phyloP scores from a whole-genome alignment of 164 flowering plant species.

The Akebia trifoliata region DNA sequence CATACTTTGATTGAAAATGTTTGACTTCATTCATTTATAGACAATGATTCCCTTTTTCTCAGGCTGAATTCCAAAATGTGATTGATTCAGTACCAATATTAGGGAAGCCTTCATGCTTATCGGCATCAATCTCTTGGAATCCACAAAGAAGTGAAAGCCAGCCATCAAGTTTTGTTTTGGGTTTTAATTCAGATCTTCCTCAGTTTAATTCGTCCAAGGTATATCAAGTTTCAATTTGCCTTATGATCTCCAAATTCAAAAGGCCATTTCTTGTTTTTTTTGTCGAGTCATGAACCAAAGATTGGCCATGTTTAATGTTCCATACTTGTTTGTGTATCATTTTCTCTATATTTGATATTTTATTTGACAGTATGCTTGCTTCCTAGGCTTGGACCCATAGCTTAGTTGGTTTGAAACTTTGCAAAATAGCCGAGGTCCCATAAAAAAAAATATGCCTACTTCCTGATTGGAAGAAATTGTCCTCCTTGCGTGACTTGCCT shows the following conservation, averaged over 20 bases:
- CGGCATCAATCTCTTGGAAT: constrained; percentile 87
- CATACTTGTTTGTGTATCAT: no score
- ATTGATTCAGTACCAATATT: constrained; percentile 57
- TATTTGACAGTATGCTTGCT: no score
- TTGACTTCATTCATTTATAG: neutral
- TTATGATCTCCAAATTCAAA: neutral
- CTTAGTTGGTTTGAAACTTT: no score
- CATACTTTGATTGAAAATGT: neutral
- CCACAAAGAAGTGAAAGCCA: constrained; percentile 51
- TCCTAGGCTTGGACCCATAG: no score
- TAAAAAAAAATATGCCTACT: neutral
- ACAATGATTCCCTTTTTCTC: constrained; percentile 12
- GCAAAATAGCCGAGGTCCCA: no score
- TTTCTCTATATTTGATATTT: no score
- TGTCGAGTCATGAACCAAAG: no score
- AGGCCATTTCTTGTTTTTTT: neutral
- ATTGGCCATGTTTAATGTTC: no score
- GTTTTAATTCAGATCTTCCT: constrained; percentile 66
- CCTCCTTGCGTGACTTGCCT: neutral
- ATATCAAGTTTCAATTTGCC: constrained; percentile 8
- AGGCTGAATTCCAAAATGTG: constrained; percentile 94
- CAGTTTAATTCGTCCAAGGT: constrained; percentile 87
- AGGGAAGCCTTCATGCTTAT: constrained; percentile 54
- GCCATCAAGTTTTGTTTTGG: constrained; percentile 73
- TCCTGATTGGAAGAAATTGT: neutral